phyloP scores from a whole-genome alignment of 305 asterid genomes.

The Fraxinus paxiana region DNA sequence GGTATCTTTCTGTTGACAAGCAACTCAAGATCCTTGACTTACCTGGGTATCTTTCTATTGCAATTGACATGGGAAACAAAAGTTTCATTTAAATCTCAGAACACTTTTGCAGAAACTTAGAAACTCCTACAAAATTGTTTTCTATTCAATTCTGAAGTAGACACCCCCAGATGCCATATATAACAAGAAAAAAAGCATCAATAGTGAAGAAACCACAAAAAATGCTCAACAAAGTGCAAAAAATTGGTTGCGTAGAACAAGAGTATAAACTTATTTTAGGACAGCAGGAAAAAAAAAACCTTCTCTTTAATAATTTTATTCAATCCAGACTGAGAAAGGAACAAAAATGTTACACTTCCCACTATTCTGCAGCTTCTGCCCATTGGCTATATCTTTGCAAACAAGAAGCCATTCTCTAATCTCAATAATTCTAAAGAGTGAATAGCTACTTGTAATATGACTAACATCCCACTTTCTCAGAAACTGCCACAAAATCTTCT shows the following conservation, averaged over 20 bases:
- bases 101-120: not conserved
- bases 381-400: conserved; percentile 26
- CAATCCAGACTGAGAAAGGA: not conserved
- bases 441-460: conserved; percentile 16
- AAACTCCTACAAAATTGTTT: not conserved
- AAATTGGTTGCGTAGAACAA: not conserved
- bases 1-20: too few species aligned
- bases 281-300: conserved; percentile 18
- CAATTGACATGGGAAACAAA: not conserved
- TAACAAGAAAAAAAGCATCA: not conserved
- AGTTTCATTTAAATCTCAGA: not conserved
- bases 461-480: conserved; percentile 14
- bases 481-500: conserved; percentile 30
- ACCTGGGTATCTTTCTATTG: too few species aligned
- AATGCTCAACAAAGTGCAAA: not conserved
- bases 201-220: not conserved
- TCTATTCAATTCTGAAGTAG: not conserved
- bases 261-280: not conserved
- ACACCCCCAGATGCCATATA: not conserved
- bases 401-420: conserved; percentile 20
- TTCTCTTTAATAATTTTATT: conserved; percentile 7
- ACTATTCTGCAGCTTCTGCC: conserved; percentile 31
- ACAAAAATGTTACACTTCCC: conserved; percentile 9
- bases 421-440: not conserved
- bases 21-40: too few species aligned